Evolutionary conservation across 129 eudicot species (phyloP).

Genomic region (Helianthus tuberosus): DNA sequence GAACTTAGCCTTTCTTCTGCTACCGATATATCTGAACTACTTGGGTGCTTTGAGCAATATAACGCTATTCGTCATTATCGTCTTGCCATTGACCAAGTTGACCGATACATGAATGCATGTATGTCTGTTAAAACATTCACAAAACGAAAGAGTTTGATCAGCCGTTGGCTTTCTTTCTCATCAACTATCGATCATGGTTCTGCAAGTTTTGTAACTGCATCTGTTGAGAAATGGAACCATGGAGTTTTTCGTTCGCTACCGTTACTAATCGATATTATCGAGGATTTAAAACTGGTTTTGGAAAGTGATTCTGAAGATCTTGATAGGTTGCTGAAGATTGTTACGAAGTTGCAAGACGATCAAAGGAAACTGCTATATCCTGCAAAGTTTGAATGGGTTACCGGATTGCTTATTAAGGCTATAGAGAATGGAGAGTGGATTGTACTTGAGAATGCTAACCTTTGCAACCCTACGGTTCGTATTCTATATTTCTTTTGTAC

Average conservation of each 20-base stretch:
- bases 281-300: conserved; percentile 40
- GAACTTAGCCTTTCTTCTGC: conserved; percentile 92
- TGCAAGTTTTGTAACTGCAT: conserved; percentile 35
- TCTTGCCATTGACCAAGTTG: conserved; percentile 61
- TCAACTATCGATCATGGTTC: conserved; percentile 44
- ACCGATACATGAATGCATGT: conserved; percentile 70
- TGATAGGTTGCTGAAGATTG: conserved; percentile 43
- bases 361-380: conserved; percentile 41
- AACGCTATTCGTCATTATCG: conserved; percentile 80
- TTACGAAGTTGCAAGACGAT: conserved; percentile 58
- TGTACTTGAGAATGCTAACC: conserved; percentile 92
- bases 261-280: conserved; percentile 57
- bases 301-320: conserved; percentile 55
- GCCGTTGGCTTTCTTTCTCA: conserved; percentile 62
- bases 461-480: conserved; percentile 98
- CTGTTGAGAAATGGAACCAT: conserved; percentile 39
- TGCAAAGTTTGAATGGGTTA: conserved; percentile 94
- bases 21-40: conserved; percentile 90
- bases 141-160: conserved; percentile 43
- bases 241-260: conserved; percentile 40
- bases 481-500: neutral
- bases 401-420: conserved; percentile 81
- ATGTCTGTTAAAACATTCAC: conserved; percentile 42
- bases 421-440: conserved; percentile 98
- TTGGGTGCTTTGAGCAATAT: conserved; percentile 96